phyloP scores from a whole-genome alignment of 352 stramenopile species.

The Aphanomyces astaci region DNA sequence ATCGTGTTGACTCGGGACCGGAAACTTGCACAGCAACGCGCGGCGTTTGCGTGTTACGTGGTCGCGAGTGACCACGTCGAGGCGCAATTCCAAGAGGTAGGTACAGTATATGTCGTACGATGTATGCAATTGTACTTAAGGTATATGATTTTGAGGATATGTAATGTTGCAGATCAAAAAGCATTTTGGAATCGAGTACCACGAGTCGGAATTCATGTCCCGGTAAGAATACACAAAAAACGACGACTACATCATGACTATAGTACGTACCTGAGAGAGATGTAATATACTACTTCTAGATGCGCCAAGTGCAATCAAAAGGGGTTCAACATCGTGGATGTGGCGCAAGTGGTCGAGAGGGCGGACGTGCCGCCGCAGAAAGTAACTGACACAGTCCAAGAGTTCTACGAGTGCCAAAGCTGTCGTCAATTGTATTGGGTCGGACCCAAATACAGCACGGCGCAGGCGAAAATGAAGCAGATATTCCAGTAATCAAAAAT shows the following conservation, averaged over 20 bases:
- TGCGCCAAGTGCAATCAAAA: slow-evolving; percentile 65
- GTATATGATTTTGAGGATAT: neutral
- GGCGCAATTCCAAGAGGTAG: slow-evolving; percentile 55
- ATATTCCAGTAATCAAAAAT: slow-evolving; percentile 17
- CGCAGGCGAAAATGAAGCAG: slow-evolving; percentile 19
- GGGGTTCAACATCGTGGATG: slow-evolving; percentile 44
- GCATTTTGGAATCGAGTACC: slow-evolving; percentile 54
- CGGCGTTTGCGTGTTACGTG: slow-evolving; percentile 66
- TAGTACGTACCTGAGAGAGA: no score
- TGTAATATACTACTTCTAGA: no score
- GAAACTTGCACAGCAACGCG: slow-evolving; percentile 52
- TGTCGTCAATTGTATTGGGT: slow-evolving; percentile 74
- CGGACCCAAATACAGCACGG: slow-evolving; percentile 56
- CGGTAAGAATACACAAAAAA: neutral
- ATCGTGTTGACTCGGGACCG: slow-evolving; percentile 71
- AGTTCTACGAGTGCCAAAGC: slow-evolving; percentile 59
- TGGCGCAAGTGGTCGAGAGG: slow-evolving; percentile 40
- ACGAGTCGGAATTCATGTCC: slow-evolving; percentile 65
- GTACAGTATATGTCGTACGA: neutral
- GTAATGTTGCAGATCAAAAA: slow-evolving; percentile 33
- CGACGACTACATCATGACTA: no score
- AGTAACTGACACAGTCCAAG: slow-evolving; percentile 47
- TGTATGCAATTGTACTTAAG: no score
- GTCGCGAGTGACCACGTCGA: slow-evolving; percentile 62
- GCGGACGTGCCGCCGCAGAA: slow-evolving; percentile 44